These are phyloP conservation scores for Populus hybrid DNA, from an alignment of 441 rosid species.

Conservation along the genomic window DNA sequence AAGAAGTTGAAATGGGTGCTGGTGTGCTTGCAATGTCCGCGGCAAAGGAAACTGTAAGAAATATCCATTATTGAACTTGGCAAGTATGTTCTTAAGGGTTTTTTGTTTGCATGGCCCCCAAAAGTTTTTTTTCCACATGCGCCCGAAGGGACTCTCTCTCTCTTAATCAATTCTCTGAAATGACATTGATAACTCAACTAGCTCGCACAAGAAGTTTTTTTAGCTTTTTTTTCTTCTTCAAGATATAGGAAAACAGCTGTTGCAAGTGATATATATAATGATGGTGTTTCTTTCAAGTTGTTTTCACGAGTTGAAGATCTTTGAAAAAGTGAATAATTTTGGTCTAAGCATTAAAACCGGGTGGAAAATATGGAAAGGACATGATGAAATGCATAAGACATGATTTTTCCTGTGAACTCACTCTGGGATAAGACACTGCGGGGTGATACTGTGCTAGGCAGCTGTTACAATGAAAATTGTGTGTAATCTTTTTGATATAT, in stretches of 20 bases:
- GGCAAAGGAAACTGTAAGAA: constrained; percentile 96
- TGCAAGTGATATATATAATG: not conserved
- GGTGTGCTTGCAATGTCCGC: constrained; percentile 99
- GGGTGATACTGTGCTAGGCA: not conserved
- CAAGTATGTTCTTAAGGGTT: not conserved
- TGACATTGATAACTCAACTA: not conserved
- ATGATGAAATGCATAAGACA: not conserved
- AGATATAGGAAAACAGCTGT: not conserved
- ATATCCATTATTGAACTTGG: constrained; percentile 5
- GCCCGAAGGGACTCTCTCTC: not conserved
- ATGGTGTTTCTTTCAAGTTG: not conserved
- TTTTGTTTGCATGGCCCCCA: not conserved
- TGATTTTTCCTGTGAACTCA: not conserved
- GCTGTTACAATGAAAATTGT: not conserved
- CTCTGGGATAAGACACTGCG: not conserved
- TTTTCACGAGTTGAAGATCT: constrained; percentile 1
- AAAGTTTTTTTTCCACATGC: not conserved
- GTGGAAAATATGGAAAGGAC: not conserved
- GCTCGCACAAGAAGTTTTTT: not conserved
- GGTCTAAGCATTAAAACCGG: not conserved
- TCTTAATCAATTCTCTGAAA: not conserved
- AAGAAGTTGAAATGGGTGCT: constrained; percentile 99
- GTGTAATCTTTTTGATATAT: not conserved
- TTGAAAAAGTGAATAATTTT: not conserved
- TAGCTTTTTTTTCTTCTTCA: not conserved